Evolutionary conservation across 2,329 filamentous ascomycete genomes (phyloP), one percentile per base, ranked within the genome.

Genomic region (Colletotrichum destructivum): DNA sequence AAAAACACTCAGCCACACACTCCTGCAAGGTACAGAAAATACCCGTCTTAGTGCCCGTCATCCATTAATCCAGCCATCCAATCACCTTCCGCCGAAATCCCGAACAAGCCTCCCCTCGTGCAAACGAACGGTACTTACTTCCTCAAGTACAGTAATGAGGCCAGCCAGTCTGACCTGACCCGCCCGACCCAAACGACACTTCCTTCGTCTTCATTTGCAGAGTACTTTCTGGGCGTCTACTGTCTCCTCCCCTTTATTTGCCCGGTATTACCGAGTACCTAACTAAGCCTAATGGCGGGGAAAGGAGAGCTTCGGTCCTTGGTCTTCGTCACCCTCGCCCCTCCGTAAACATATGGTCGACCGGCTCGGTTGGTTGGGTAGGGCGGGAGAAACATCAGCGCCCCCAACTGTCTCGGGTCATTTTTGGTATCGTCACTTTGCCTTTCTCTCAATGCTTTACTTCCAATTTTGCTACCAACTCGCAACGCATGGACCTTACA

Each of bases 211-310:
- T 23, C 47, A 49, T 38, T 54, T 31, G 6, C 26, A 52, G 8
- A 13, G 23, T 4, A 18, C 51, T 40, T 18, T 23, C 18, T 44
- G 11, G 35, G 59, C 42, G 11, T 13, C 35, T 35, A 21, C 26
- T 3, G 15, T 52, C 23, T 60, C 42, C 47, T 59, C 52, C 15
- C 23, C 57, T 57, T 49, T 26, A 60, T 63, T 69, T 63, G 40
- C 46, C 40, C 54, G 65, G 59, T 69, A 69, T 71, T 71, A 60
- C 65, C 52, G 59, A 69, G 44, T 42, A 69, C 44, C 44, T 61
- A 65, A 38, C 65, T 57, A 56, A 44, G 63, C 68, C 56, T 57
- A 62, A 67, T 26, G 63, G 26, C 35, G 40, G n/a, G 62, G 40
- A 18, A 57, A 21, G 7, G 7, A 31, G 18, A 21, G n/a, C 52